Conservation (phyloP, 768 basidiomycete genomes). For the Vishniacozyma victoriae region DNA sequence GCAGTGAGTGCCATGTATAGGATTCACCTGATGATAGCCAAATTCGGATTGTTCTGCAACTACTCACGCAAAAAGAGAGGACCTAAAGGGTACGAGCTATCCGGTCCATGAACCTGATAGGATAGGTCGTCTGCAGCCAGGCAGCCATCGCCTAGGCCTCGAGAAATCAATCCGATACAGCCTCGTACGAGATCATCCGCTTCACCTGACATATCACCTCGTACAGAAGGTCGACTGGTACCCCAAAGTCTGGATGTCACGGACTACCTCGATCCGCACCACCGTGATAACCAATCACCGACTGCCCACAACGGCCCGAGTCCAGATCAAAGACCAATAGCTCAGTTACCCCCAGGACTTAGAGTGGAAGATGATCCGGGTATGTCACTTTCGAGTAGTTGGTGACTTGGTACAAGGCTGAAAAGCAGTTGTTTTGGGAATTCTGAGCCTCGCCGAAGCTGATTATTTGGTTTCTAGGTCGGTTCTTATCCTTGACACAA, state of each 20-base stretch:
- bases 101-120: background rate
- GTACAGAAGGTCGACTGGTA: background rate
- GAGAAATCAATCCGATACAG: background rate
- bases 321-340: too few species aligned
- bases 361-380: background rate
- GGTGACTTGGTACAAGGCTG: background rate
- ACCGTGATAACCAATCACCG: background rate
- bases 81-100: background rate
- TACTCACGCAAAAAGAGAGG: background rate
- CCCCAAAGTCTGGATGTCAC: constrained; percentile 1
- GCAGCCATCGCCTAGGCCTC: background rate
- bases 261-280: constrained; percentile 1
- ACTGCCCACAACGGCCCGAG: background rate
- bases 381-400: background rate
- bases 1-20: background rate
- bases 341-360: background rate
- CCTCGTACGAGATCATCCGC: background rate
- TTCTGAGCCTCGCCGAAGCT: constrained; percentile 1
- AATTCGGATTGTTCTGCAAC: background rate
- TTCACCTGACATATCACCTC: background rate
- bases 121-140: background rate
- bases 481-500: too few species aligned
- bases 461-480: background rate
- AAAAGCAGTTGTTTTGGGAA: background rate
- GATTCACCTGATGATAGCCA: background rate